Conservation (phyloP, 352 stramenopile genomes). For the Pythium aristosporum region DNA sequence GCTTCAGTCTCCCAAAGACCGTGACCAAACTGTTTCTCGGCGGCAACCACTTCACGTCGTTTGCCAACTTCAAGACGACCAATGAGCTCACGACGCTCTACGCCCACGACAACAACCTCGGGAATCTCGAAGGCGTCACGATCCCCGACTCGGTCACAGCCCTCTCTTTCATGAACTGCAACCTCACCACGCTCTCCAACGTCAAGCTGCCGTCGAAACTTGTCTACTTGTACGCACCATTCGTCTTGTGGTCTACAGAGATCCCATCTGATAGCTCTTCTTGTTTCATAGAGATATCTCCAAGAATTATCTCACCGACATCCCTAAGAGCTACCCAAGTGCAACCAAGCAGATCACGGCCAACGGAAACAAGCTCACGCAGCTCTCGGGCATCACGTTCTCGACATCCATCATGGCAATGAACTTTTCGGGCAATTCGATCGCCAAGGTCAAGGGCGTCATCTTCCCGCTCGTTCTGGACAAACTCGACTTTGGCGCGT, state of each 20-base stretch:
- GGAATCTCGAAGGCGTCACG: slow-evolving; percentile 38
- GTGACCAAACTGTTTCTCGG: slow-evolving; percentile 61
- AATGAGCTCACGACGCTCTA: slow-evolving; percentile 61
- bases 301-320: slow-evolving; percentile 8
- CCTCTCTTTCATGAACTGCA: slow-evolving; percentile 31
- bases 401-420: slow-evolving; percentile 44
- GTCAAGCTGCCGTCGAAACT: slow-evolving; percentile 44
- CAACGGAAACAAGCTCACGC: slow-evolving; percentile 41
- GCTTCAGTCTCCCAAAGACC: slow-evolving; percentile 45
- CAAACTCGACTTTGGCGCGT: slow-evolving; percentile 44
- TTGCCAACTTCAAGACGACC: slow-evolving; percentile 44
- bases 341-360: slow-evolving; percentile 20
- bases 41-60: slow-evolving; percentile 66
- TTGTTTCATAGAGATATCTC: neutral
- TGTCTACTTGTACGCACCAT: slow-evolving; percentile 47
- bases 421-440: slow-evolving; percentile 60
- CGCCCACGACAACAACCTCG: slow-evolving; percentile 59
- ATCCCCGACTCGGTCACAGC: slow-evolving; percentile 45
- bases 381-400: slow-evolving; percentile 56
- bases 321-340: slow-evolving; percentile 24
- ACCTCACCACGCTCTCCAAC: slow-evolving; percentile 19
- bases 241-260: neutral
- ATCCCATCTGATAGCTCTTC: too few species aligned
- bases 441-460: slow-evolving; percentile 53
- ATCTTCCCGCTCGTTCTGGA: slow-evolving; percentile 52